Base-by-base conservation (phyloP, 2,329 filamentous ascomycete species). In the Cladosporium sp. region DNA sequence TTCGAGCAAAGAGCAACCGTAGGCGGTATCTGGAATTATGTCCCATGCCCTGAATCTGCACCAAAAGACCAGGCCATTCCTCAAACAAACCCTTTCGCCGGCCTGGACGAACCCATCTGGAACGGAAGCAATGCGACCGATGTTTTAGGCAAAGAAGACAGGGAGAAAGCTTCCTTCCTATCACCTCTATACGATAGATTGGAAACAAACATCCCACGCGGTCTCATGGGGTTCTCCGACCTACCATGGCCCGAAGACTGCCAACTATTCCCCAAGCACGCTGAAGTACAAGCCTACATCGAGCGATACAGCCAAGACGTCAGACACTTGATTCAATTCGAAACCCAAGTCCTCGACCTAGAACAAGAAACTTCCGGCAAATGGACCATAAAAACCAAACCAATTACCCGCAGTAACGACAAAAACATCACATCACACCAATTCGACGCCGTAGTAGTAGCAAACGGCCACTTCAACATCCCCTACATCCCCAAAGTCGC, bases 1-100 rank as follows among this genome's bases (percentile, higher is more conserved):
- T 94, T 86, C 61, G 93, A 97, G 68, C 88, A 95, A 68, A 83
- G 89, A 57, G 72, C 77, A 38, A 77, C 80, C 41, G 79, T 86
- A 6, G 92, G 90, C 51, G 92, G 93, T 2, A 80, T 93, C 8
- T 97, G 92, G 92, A 85, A 89, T 61, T 90, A 94, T 67, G 83
- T 78, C 55, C 71, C 74, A 1, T 54, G 52, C 33, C 62, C 74
- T 64, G 54, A 77, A 58, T 57, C 72, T 63, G 53, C 77, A 62
- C 58, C 76, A 58, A 66, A 67, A 38, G 60, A 63, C 9, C 67
- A 73, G 39, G 55, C 60, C 1, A 59, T 92, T 32, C 89, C 90
- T 7, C 85, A 90, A 63, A 81, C 81, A n/a, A 78, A 79, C 20
- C 78, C 78, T 2, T 62, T 79, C 59, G 76, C 77, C 38, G 76